A percentile compares a stretch with the other conserved stretches of the same genome.
These are phyloP conservation scores for Trichophyton schoenleinii DNA, from an alignment of 2,329 filamentous ascomycete species.

Conservation along the genomic window DNA sequence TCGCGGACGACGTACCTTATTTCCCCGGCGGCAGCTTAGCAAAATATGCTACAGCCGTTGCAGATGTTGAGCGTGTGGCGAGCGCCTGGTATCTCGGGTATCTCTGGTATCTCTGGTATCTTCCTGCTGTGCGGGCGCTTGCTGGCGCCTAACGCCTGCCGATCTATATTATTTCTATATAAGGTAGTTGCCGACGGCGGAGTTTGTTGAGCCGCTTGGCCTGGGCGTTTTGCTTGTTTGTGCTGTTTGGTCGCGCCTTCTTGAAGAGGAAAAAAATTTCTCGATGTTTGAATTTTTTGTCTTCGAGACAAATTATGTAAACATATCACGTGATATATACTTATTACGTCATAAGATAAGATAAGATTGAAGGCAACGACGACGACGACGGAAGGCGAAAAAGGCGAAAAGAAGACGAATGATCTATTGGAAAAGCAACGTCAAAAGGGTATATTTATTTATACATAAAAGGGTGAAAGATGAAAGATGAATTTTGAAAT, in stretches of 20 bases:
- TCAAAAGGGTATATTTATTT: too few species aligned
- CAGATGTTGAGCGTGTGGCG: too few species aligned
- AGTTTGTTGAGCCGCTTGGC: too few species aligned
- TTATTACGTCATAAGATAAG: not conserved
- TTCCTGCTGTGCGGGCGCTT: too few species aligned
- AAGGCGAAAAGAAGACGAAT: too few species aligned
- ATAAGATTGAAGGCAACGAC: not conserved
- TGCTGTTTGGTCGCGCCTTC: slow-evolving; percentile 5
- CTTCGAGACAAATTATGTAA: slow-evolving; percentile 4
- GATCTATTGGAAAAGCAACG: too few species aligned
- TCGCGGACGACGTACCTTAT: too few species aligned
- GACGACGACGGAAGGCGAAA: too few species aligned
- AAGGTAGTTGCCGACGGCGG: not conserved
- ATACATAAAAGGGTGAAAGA: not conserved
- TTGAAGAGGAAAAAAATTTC: not conserved
- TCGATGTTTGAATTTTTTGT: slow-evolving; percentile 7
- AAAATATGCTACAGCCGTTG: too few species aligned
- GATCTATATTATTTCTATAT: not conserved
- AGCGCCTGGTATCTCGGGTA: too few species aligned
- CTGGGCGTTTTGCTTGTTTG: not conserved
- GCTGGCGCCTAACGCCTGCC: not conserved
- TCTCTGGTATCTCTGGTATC: too few species aligned
- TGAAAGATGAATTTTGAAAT: not conserved
- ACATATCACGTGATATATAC: not conserved
- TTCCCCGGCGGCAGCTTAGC: too few species aligned